Conservation (phyloP, 148 eudicot genomes). For the Nepenthes mirabilis region DNA sequence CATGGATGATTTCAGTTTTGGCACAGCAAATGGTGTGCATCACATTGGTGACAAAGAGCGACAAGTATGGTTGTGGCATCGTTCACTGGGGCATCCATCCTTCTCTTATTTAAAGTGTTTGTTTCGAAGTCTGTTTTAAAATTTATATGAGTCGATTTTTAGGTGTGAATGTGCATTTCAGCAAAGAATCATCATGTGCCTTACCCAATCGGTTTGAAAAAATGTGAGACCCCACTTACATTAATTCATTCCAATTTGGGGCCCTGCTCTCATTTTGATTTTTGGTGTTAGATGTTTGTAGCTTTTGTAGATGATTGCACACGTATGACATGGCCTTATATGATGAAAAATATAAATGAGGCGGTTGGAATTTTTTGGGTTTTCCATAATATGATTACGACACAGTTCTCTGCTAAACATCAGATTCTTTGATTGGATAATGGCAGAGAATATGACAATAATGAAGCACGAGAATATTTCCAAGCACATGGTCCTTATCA, state of each 20-base stretch:
- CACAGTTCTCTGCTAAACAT: not conserved
- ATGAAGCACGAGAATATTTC: not conserved
- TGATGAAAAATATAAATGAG: slow-evolving; percentile 1
- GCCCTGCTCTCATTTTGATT: not conserved
- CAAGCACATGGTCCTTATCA: not conserved
- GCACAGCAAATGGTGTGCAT: not conserved
- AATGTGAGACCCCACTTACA: not conserved
- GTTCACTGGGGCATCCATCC: not conserved
- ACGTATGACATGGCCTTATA: not conserved
- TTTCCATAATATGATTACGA: not conserved
- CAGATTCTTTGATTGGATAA: slow-evolving; percentile 1
- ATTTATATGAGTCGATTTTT: not conserved
- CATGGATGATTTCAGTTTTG: not conserved
- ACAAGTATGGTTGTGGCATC: slow-evolving; percentile 1
- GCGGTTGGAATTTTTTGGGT: not conserved
- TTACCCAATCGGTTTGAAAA: not conserved
- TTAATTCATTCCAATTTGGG: not conserved
- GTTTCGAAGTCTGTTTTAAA: not conserved
- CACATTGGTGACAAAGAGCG: not conserved
- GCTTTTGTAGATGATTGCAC: not conserved
- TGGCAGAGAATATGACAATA: slow-evolving; percentile 1
- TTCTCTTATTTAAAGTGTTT: not conserved
- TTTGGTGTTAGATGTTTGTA: not conserved
- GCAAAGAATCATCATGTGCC: not conserved
- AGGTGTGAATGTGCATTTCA: not conserved